Evolutionary conservation across 768 basidiomycete genomes (phyloP), one percentile per base, ranked within the genome.

Genomic region (Pulveroboletus sp.): DNA sequence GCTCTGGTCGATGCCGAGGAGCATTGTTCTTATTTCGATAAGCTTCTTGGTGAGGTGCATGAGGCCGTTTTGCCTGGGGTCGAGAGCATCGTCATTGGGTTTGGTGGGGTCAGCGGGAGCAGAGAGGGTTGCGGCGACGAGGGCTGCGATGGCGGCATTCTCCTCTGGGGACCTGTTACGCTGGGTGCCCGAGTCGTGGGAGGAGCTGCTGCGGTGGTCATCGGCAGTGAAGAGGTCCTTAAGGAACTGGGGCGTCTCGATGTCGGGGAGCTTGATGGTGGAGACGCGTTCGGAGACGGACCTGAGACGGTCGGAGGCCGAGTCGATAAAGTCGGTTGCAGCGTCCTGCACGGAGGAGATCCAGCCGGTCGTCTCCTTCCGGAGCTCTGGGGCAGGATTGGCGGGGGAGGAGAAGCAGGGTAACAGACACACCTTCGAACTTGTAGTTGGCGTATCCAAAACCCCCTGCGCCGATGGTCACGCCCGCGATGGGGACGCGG

Each of bases 371-470:
- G 90, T 85, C 51, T 75, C 79, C 60, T 80, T 85, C 59, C 80
- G 75, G 60, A 91, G 76, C 65, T 92, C 90, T 93, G 47, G 3
- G n/a, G 26, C 4, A 19, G 32, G 37, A 50, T 49, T 9, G 51
- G 14, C 13, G 9, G 34, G 14, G 17, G 5, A 11, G 43, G 45
- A 19, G 29, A 16, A 17, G 13, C 13, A 37, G 22, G 3, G 43
- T 5, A 30, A 8, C 1, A 47, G 29, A 68, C 78, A 56, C 53
- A 92, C 94, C 91, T 74, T 98, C 94, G 60, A 95, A 85, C 72
- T 93, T 93, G 75, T 95, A 95, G 67, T 95, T 93, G 19, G 93
- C 94, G 70, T 96, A 98, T 5, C 90, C 91, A 49, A 95, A 72
- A 0, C 91, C 86, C 10, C 94, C 94, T 0, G n/a, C n/a, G n/a